Base-by-base conservation (phyloP, 805 yeast species). In the Wickerhamomyces chaumierensis region DNA sequence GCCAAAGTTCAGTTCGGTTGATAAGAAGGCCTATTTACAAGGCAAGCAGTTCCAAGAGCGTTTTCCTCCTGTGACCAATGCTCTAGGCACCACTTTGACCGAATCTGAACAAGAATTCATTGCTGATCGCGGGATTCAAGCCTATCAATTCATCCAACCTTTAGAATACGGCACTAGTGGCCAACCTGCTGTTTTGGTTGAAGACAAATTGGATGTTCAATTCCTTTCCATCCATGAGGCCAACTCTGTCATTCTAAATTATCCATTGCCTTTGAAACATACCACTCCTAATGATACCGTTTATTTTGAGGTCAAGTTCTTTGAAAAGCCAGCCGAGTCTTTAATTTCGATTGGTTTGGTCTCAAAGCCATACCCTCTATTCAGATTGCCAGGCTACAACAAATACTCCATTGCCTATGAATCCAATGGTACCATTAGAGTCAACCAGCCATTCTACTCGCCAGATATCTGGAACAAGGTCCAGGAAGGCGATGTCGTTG, bases 351-450 rank as follows among this genome's bases (percentile, higher is more conserved):
- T 92, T 16, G 98, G 98, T 0, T 53, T 92, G 3, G 71, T 88
- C 1, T 75, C 94, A 0, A 74, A 77, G 45, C 98, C 98, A 6
- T 92, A 92, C 52, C 98, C 98, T 2, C 77, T 81, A 60, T 92
- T 92, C 60, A 68, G 96, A 48, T 64, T 92, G 31, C 97, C 98
- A 0, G 98, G 98, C 0, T 73, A 92, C 52, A 95, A 87, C 51
- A 70, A 79, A 33, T 81, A 77, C 56, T 85, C 96, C 0, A 66
- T 86, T 3, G 73, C 87, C n/a, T 92, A 90, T 58, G 96, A 87
- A 45, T 82, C 94, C 5, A 71, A 71, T 38, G 98, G 97, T 3
- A 66, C 72, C 42, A 69, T 94, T 40, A 69, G 96, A 39, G 70
- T 74, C 44, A 86, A 84, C 55, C 84, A 82, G 34, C 49, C 49